phyloP scores from a whole-genome alignment of 768 basidiomycete genomes.

The Lactarius tabidus region DNA sequence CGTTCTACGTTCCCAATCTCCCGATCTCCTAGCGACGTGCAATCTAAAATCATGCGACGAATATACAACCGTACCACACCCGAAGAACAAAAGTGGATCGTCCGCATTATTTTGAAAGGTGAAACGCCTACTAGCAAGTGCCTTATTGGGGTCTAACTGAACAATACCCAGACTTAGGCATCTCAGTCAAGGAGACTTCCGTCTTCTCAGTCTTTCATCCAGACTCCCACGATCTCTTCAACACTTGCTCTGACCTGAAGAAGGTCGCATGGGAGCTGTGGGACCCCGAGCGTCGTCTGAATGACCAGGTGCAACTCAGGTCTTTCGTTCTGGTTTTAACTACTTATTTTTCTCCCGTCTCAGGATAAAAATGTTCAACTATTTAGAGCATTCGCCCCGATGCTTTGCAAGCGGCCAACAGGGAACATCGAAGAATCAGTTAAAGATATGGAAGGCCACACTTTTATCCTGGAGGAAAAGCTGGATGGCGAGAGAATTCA shows the following conservation, averaged over 20 bases:
- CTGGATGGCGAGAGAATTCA: constrained; percentile 97
- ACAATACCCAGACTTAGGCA: constrained; percentile 68
- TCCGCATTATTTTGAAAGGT: constrained; percentile 96
- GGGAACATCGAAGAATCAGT: constrained; percentile 79
- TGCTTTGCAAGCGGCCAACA: constrained; percentile 89
- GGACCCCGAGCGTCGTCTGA: constrained; percentile 65
- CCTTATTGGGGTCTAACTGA: not conserved
- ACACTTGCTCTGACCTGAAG: constrained; percentile 94
- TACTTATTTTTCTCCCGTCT: not conserved
- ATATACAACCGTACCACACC: constrained; percentile 77
- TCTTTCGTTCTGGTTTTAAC: not conserved
- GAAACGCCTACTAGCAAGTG: not conserved
- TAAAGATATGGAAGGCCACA: constrained; percentile 71
- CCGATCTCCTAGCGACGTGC: constrained; percentile 53
- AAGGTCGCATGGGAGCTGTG: constrained; percentile 87
- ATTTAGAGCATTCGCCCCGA: constrained; percentile 87
- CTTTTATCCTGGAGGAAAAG: constrained; percentile 95
- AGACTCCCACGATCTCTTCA: constrained; percentile 90
- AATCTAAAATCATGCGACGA: constrained; percentile 70
- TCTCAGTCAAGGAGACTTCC: constrained; percentile 91
- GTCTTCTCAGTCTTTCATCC: constrained; percentile 90
- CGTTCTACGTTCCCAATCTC: constrained; percentile 8
- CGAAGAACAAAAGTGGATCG: constrained; percentile 91
- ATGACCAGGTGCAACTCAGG: constrained; percentile 45
- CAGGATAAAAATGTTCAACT: constrained; percentile 83